Evolutionary conservation across 2,329 filamentous ascomycete species (phyloP), one percentile per base, ranked within the genome.

Genomic region (Aureobasidium subglaciale): DNA sequence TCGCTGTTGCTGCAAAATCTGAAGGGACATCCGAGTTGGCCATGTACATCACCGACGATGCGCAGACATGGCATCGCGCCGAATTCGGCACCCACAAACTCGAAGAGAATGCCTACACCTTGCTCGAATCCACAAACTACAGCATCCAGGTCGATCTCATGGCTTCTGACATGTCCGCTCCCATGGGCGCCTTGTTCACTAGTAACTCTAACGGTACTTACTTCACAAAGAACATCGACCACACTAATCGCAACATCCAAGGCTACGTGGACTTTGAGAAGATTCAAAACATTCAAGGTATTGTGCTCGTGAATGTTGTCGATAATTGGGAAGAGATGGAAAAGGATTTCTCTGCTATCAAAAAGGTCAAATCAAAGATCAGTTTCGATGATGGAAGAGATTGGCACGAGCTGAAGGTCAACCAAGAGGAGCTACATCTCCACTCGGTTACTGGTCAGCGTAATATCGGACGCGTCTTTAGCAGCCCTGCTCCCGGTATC

Each of bases 171-270:
- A 79, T 79, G 11, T 80, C 78, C 1, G 82, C 80, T 34, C 82
- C 86, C 0, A 92, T 96, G 82, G 95, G 93, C 30, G 84, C 87
- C 10, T 78, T 99, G 56, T 92, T 96, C 66, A 95, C 90, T 5
- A 97, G 92, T 68, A 99, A 99, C 69, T 97, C 91, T 29, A 95
- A 97, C 67, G 93, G 93, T 59, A 96, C 90, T 2, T 96, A 92
- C 70, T 99, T 97, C 68, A 93, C 88, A 2, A 85, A 87, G 65
- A 97, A 96, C 64, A 81, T 92, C 56, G 88, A 95, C 58, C 87
- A 96, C 69, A 96, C 92, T 30, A 97, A 99, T 70, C 87, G 91
- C 64, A 87, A 92, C 64, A 63, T 68, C 9, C 72, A 74, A 25
- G 90, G 90, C 2, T 81, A 84, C 56, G 91, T 99, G 49, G 93